Conservation (phyloP, 305 asterid species). For the Fraxinus nigra region DNA sequence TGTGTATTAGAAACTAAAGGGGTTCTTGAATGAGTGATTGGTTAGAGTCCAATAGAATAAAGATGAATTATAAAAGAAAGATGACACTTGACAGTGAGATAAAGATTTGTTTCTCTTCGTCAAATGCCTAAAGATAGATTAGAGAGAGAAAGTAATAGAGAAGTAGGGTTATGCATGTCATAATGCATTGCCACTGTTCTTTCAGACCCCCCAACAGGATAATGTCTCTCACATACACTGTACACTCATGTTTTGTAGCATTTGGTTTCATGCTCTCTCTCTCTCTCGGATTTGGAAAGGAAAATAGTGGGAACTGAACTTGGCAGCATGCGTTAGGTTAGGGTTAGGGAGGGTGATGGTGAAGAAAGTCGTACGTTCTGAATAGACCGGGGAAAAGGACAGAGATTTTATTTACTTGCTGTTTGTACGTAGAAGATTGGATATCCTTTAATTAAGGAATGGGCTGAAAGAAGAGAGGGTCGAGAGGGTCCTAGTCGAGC, state of each 20-base stretch:
- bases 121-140: slow-evolving; percentile 25
- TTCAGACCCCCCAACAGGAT: slow-evolving; percentile 41
- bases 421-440: not conserved
- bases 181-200: slow-evolving; percentile 42
- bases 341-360: slow-evolving; percentile 13
- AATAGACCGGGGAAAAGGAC: slow-evolving; percentile 26
- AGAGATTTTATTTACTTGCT: slow-evolving; percentile 26
- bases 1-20: slow-evolving; percentile 12
- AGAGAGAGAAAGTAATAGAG: slow-evolving; percentile 20
- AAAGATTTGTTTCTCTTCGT: slow-evolving; percentile 18
- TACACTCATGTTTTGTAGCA: not conserved
- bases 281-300: not conserved
- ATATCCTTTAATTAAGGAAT: slow-evolving; percentile 33
- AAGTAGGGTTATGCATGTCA: slow-evolving; percentile 18
- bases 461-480: not conserved
- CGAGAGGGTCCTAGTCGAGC: not conserved
- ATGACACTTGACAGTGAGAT: not conserved
- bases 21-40: slow-evolving; percentile 27
- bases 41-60: slow-evolving; percentile 18
- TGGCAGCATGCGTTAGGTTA: slow-evolving; percentile 7
- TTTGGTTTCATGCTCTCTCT: not conserved
- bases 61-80: slow-evolving; percentile 3
- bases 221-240: slow-evolving; percentile 9
- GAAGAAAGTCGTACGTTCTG: slow-evolving; percentile 24
- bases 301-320: not conserved